Base-by-base conservation (phyloP, 164 flowering plant genomes). In the Cinnamomum chago region DNA sequence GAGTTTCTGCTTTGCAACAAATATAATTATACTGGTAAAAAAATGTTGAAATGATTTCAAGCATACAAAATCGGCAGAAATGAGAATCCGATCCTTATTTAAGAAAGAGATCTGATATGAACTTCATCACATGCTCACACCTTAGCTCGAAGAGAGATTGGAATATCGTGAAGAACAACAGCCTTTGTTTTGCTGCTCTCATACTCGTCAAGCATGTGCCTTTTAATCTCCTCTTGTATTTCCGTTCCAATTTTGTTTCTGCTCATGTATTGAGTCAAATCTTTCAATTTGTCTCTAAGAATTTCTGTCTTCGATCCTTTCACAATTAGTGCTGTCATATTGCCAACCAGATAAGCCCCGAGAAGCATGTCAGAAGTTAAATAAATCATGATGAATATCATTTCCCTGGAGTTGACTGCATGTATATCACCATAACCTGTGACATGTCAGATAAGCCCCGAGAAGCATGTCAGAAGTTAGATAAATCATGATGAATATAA, bases 371-470 rank as follows among this genome's bases (percentile, higher is more conserved):
- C 97, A 72, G 87, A 89, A 5, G 97, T 90, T 7, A 90, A 86
- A 80, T 84, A 92, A 51, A 88, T 76, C 97, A 92, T 90, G 67
- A 90, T 69, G 75, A 92, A 92, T 82, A 92, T 85, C 97, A 92
- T 92, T 73, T 92, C 97, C 76, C 93, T 86, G 52, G 80, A 18
- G 80, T 92, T 92, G 18, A 92, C 92, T 22, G 94, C 97, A 82
- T 90, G 97, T 80, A 90, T 89, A 27, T 92, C 97, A 71, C 97
- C 97, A 85, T 90, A 90, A 71, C 94, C 97, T n/a, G n/a, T n/a
- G n/a, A n/a, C n/a, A n/a, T n/a, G n/a, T n/a, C 77, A 92, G 77
- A 76, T 92, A 92, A 67, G 97, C 94, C 64, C 97, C 91, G 67
- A 92, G 88, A 79, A 89, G 82, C 97, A 92, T 92, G 68, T 92